Evolutionary conservation across 2,329 filamentous ascomycete species (phyloP).

Genomic region (Beauveria varroae): DNA sequence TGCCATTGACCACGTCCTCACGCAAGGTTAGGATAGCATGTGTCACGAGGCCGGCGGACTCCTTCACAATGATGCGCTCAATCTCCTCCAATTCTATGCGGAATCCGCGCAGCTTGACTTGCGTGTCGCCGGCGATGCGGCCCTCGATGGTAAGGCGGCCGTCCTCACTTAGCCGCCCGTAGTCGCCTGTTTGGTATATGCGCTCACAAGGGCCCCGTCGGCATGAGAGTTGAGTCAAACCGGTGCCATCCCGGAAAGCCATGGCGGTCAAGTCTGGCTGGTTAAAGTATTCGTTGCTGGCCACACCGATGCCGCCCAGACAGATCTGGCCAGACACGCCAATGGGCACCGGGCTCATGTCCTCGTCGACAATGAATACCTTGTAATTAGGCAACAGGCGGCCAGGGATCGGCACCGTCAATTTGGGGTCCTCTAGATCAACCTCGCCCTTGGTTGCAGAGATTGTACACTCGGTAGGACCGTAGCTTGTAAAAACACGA

Average conservation of each 20-base stretch:
- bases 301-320: too few species aligned
- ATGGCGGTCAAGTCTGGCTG: too few species aligned
- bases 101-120: neutral
- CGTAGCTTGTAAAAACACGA: constrained; percentile 1
- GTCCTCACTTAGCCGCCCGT: neutral
- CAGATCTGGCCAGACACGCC: constrained; percentile 14
- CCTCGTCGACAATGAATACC: constrained; percentile 32
- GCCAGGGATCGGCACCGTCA: too few species aligned
- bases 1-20: too few species aligned
- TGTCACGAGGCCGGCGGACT: too few species aligned
- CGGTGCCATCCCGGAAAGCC: too few species aligned
- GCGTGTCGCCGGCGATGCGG: neutral
- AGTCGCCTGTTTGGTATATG: neutral
- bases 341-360: constrained; percentile 13
- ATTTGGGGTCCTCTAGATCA: too few species aligned
- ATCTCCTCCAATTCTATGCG: neutral
- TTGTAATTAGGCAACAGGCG: too few species aligned
- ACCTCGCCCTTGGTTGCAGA: neutral
- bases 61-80: neutral
- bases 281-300: too few species aligned
- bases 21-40: too few species aligned
- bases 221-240: too few species aligned
- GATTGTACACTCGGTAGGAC: neutral
- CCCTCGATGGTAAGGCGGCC: neutral
- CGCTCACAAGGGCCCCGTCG: neutral